Percentiles rank a stretch among this genome's conserved stretches.
These are phyloP conservation scores for Penicillium samsonianum DNA, from an alignment of 495 filamentous ascomycete genomes.

Conservation along the genomic window DNA sequence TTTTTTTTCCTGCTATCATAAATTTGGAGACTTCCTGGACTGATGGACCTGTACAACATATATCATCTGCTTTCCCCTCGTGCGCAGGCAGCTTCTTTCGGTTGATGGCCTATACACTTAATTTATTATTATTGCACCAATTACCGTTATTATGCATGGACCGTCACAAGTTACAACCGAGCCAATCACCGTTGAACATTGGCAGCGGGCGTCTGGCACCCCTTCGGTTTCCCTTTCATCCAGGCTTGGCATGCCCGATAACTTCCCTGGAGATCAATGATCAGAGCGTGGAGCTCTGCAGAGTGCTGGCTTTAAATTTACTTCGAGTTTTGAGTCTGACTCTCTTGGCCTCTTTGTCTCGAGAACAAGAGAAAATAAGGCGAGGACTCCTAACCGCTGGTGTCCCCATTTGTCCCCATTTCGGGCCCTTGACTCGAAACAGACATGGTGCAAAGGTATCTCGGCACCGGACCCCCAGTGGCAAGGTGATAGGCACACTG, in stretches of 20 bases:
- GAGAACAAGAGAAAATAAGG: not conserved
- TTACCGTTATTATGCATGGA: not conserved
- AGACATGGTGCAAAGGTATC: constrained; percentile 18
- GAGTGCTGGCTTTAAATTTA: not conserved
- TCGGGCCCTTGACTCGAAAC: constrained; percentile 26
- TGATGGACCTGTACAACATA: constrained; percentile 4
- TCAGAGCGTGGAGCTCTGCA: not conserved
- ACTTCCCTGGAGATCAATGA: not conserved
- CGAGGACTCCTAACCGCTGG: constrained; percentile 4
- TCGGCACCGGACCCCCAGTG: constrained; percentile 14
- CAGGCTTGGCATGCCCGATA: not conserved
- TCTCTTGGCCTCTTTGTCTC: not conserved
- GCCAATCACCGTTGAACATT: constrained; percentile 1
- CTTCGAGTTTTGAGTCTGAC: not conserved
- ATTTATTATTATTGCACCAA: constrained; percentile 1
- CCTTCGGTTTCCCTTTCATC: not conserved
- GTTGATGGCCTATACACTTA: not conserved
- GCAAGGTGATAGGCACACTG: constrained; percentile 8
- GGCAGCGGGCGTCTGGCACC: not conserved
- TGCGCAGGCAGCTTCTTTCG: not conserved
- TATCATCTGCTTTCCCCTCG: not conserved
- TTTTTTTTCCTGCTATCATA: too few relatives aligned
- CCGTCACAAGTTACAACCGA: not conserved
- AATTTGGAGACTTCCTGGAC: not conserved
- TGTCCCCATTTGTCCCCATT: constrained; percentile 6